Percentiles rank a stretch among this genome's conserved stretches.
These are phyloP conservation scores for Ceratocystis cacaofunesta DNA, from an alignment of 2,329 filamentous ascomycete species.

Conservation along the genomic window DNA sequence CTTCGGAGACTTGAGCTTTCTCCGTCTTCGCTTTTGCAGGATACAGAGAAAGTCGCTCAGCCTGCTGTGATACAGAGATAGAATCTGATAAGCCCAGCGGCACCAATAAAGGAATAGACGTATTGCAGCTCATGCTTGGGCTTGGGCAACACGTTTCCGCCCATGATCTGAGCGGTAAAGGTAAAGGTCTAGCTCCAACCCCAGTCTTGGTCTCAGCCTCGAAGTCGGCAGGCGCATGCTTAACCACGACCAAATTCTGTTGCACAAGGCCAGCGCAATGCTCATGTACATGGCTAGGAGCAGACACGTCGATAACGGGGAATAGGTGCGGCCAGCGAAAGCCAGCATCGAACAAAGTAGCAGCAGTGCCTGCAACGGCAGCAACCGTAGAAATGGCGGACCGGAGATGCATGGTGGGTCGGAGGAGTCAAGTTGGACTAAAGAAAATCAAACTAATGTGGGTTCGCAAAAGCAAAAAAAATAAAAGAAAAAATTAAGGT, in stretches of 20 bases:
- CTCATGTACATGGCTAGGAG: neutral
- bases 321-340: conserved; percentile 1
- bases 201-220: neutral
- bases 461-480: neutral
- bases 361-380: conserved; percentile 10
- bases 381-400: conserved; percentile 11
- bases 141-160: conserved; percentile 6
- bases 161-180: neutral
- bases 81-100: neutral
- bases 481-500: neutral
- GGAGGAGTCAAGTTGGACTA: neutral
- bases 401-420: conserved; percentile 7
- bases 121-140: conserved; percentile 10
- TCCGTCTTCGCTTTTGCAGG: neutral
- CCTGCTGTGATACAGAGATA: neutral
- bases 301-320: neutral
- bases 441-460: too few species aligned
- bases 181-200: neutral
- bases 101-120: conserved; percentile 1
- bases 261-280: neutral
- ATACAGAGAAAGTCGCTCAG: neutral
- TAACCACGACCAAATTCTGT: neutral
- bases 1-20: neutral
- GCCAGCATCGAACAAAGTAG: conserved; percentile 10
- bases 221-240: neutral